Evolutionary conservation across 108 stramenopile species (phyloP), one percentile per base, ranked within the genome.

Genomic region (Pseudonitzschia pungens): DNA sequence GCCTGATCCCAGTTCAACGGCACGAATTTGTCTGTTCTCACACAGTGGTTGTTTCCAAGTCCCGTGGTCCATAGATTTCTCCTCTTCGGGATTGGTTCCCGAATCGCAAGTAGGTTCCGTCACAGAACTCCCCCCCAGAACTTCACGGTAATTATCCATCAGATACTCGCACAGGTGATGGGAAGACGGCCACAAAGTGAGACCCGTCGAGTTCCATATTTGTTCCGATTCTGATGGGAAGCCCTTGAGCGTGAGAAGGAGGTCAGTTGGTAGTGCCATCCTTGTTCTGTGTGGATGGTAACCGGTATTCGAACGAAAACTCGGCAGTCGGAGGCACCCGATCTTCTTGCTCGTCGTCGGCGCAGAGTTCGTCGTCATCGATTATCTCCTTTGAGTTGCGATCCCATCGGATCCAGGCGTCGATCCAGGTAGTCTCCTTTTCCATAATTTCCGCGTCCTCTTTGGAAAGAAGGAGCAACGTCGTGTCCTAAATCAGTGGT

Each of bases 121-220:
- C n/a, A n/a, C n/a, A n/a, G n/a, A n/a, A n/a, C n/a, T n/a, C n/a
- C 7, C 11, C 20, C 54, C n/a, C 14, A 69, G 33, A 15, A 40
- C 53, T 18, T 53, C 26, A 0, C 21, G 22, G 50, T 48, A 55
- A 54, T 87, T 57, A 22, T 81, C 73, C 11, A 86, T 33, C 40
- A 84, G 81, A 68, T 86, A 87, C 43, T 77, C 78, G 58, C 89
- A 87, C 27, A 90, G 74, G 68, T 82, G 74, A 12, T 90, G 65
- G 9, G 83, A 83, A 4, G 84, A 77, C 12, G 77, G 81, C 89
- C 89, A 90, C 29, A 89, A 57, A 29, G 90, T 87, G 16, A 87
- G 65, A 10, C 87, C 90, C 27, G 90, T 91, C 27, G 87, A 88
- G 60, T 89, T 78, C 86, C 82, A 87, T 32, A 86, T 85, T 73